These are phyloP conservation scores for Antarctomyces pellizariae DNA, from an alignment of 495 filamentous ascomycete genomes.

Conservation along the genomic window DNA sequence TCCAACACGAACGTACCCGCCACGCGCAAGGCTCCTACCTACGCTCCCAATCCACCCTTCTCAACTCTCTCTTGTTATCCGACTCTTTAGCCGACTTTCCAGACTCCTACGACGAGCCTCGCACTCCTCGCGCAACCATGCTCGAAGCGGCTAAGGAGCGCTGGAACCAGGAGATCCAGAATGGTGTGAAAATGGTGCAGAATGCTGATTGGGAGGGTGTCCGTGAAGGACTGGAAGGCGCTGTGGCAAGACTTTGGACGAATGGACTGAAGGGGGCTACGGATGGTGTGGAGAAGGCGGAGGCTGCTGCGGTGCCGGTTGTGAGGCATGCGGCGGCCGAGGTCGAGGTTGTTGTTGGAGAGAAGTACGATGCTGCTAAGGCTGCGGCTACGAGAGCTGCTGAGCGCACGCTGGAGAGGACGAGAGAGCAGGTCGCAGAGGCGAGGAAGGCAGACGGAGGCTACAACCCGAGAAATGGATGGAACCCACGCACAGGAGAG, in stretches of 20 bases:
- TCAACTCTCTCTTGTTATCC: slow-evolving; percentile 30
- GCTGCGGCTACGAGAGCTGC: too few species aligned
- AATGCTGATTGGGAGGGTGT: slow-evolving; percentile 36
- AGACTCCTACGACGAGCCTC: slow-evolving; percentile 17
- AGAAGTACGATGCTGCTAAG: too few species aligned
- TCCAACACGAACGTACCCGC: slow-evolving; percentile 50
- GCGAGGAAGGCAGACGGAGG: too few species aligned
- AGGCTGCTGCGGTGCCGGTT: slow-evolving; percentile 12
- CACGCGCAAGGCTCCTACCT: slow-evolving; percentile 44
- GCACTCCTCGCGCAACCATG: slow-evolving; percentile 23
- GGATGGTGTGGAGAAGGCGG: slow-evolving; percentile 11
- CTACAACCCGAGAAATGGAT: too few species aligned
- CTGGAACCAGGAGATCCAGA: slow-evolving; percentile 59
- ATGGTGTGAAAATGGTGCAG: slow-evolving; percentile 40
- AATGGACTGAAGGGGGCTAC: slow-evolving; percentile 12
- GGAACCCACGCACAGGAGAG: too few species aligned
- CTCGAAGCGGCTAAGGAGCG: slow-evolving; percentile 48
- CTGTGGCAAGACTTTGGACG: slow-evolving; percentile 10
- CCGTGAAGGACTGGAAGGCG: slow-evolving; percentile 27
- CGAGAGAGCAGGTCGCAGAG: too few species aligned
- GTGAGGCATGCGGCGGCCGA: slow-evolving; percentile 14
- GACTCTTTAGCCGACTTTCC: slow-evolving; percentile 17
- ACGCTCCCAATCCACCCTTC: slow-evolving; percentile 39
- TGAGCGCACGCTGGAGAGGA: too few species aligned
- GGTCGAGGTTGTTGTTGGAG: slow-evolving; percentile 4